Conservation (phyloP, 495 filamentous ascomycete genomes). For the Evernia prunastri region DNA sequence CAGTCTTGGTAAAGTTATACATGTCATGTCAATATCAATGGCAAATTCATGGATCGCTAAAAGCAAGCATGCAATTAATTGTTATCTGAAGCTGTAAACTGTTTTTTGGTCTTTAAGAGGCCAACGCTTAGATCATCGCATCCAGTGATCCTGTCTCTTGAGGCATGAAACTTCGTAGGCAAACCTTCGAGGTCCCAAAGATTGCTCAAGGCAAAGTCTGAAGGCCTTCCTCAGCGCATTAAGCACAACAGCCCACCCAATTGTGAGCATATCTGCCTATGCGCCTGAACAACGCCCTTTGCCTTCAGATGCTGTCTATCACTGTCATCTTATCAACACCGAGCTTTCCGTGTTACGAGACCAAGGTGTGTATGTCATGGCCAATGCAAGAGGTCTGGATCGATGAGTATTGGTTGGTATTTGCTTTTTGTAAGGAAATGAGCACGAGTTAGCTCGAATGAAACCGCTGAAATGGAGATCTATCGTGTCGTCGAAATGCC, state of each 20-base stretch:
- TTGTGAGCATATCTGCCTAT: conserved; percentile 16
- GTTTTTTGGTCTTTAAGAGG: conserved; percentile 26
- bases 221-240: conserved; percentile 10
- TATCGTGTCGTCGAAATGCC: conserved; percentile 27
- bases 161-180: conserved; percentile 12
- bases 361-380: conserved; percentile 9
- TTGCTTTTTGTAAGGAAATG: conserved; percentile 22
- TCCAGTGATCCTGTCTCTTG: conserved; percentile 11
- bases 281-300: conserved; percentile 24
- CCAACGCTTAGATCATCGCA: conserved; percentile 19
- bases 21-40: not conserved
- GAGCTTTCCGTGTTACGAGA: not conserved
- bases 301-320: conserved; percentile 26
- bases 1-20: too few relatives aligned
- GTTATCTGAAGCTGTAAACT: conserved; percentile 53
- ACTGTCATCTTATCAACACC: conserved; percentile 19
- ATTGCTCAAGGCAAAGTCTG: conserved; percentile 15
- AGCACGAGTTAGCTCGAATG: conserved; percentile 12
- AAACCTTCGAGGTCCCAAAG: conserved; percentile 6
- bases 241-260: conserved; percentile 12
- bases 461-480: conserved; percentile 23
- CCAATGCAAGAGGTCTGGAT: conserved; percentile 11
- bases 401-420: conserved; percentile 13
- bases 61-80: conserved; percentile 31
- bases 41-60: not conserved